phyloP scores from a whole-genome alignment of 2,329 filamentous ascomycete genomes.

The Raffaelea ambrosiae region DNA sequence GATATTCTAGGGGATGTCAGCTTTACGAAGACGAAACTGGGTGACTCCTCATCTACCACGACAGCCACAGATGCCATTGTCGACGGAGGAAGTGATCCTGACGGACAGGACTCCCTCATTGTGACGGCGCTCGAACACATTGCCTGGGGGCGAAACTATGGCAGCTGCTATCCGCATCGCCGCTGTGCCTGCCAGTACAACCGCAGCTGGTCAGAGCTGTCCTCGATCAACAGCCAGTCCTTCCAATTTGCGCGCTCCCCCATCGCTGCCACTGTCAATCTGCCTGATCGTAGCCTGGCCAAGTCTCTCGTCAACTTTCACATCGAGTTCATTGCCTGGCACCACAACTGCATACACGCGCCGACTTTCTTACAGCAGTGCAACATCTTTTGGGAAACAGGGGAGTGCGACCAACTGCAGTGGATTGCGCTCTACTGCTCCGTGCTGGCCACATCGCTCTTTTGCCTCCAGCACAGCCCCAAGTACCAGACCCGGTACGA shows the following conservation, averaged over 20 bases:
- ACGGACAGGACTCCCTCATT: slow-evolving; percentile 15
- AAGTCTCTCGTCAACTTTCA: slow-evolving; percentile 18
- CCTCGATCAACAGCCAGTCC: slow-evolving; percentile 1
- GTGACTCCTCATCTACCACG: background rate
- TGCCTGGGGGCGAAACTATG: slow-evolving; percentile 27
- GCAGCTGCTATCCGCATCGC: slow-evolving; percentile 18
- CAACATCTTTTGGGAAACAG: slow-evolving; percentile 31
- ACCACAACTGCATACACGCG: slow-evolving; percentile 32
- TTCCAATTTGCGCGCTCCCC: background rate
- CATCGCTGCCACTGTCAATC: background rate
- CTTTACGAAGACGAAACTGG: background rate
- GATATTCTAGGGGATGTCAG: background rate
- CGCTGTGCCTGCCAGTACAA: slow-evolving; percentile 14
- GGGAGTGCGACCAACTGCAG: slow-evolving; percentile 13
- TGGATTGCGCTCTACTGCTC: slow-evolving; percentile 20
- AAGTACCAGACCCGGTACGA: slow-evolving; percentile 7
- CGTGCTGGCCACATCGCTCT: slow-evolving; percentile 14
- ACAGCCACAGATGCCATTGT: no score
- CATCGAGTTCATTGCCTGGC: slow-evolving; percentile 16
- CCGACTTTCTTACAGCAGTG: slow-evolving; percentile 46
- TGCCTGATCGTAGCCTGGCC: slow-evolving; percentile 10
- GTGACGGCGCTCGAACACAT: slow-evolving; percentile 26
- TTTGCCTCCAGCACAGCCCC: slow-evolving; percentile 15
- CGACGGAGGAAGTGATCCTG: background rate
- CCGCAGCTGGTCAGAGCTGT: slow-evolving; percentile 5